These are phyloP conservation scores for Xylaria intraflava DNA, from an alignment of 495 filamentous ascomycete species.

Conservation along the genomic window DNA sequence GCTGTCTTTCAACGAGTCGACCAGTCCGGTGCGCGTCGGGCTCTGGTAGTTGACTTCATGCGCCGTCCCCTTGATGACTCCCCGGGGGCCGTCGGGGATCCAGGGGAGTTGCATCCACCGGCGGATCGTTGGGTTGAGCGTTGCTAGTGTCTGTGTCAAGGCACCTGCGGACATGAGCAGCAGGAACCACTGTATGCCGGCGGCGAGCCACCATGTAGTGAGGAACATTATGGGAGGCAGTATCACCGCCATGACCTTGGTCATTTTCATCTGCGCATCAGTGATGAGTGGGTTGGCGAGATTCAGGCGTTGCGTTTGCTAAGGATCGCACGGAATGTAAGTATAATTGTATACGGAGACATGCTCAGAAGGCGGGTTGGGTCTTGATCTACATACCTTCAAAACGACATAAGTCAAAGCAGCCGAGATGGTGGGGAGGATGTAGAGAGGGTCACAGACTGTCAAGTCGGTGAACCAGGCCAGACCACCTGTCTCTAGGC, in stretches of 20 bases:
- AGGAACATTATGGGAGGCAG: conserved; percentile 56
- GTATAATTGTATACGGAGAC: background rate
- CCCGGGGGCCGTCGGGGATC: conserved; percentile 22
- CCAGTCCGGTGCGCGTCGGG: conserved; percentile 11
- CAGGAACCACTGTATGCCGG: conserved; percentile 69
- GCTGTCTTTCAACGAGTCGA: conserved; percentile 10
- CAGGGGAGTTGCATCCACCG: conserved; percentile 42
- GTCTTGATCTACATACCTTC: conserved; percentile 37
- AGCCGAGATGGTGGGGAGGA: conserved; percentile 56
- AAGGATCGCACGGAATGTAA: conserved; percentile 16
- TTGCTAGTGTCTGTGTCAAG: conserved; percentile 48
- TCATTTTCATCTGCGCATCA: conserved; percentile 32
- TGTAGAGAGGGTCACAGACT: conserved; percentile 62
- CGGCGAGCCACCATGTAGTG: conserved; percentile 60
- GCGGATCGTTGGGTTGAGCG: conserved; percentile 47
- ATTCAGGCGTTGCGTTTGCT: conserved; percentile 24
- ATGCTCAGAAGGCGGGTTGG: background rate
- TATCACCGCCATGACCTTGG: conserved; percentile 46
- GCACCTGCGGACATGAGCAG: conserved; percentile 49
- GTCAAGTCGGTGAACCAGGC: conserved; percentile 80
- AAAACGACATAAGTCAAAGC: conserved; percentile 40
- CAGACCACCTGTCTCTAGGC: conserved; percentile 58
- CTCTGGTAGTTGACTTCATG: conserved; percentile 21
- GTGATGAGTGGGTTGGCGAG: conserved; percentile 21
- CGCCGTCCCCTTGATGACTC: conserved; percentile 3